Percentiles rank a stretch among this genome's conserved stretches.
Evolutionary conservation across 306 rosid species (phyloP).

Genomic region (Quercus variabilis): DNA sequence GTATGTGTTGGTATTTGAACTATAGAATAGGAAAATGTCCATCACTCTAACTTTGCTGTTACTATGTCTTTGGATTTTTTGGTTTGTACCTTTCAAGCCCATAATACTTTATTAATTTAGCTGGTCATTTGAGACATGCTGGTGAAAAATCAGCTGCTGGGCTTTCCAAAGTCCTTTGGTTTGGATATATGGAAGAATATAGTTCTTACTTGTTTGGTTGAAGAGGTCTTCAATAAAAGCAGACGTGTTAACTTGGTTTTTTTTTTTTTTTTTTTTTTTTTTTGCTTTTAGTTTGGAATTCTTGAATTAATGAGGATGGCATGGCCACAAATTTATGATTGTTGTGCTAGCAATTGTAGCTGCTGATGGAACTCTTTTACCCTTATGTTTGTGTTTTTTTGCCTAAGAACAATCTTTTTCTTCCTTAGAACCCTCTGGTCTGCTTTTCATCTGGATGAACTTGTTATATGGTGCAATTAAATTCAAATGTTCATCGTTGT

Average conservation of each 20-base stretch:
- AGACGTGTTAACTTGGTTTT: neutral
- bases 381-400: neutral
- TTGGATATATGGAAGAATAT: neutral
- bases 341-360: neutral
- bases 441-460: neutral
- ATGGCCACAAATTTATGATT: neutral
- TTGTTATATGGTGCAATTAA: neutral
- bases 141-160: neutral
- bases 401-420: neutral
- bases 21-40: neutral
- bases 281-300: neutral
- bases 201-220: neutral
- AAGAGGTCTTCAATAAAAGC: neutral
- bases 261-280: neutral
- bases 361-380: neutral
- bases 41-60: neutral
- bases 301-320: neutral
- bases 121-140: neutral
- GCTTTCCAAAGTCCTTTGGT: neutral
- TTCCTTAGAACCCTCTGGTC: neutral
- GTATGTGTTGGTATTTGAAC: no score
- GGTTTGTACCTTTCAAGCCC: neutral
- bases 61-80: neutral
- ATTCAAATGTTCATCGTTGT: neutral
- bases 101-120: neutral